Percentiles rank a stretch among this genome's conserved stretches.
These are phyloP conservation scores for Trichomonas vaginalis DNA, from an alignment of 208 protist genomes.

Conservation along the genomic window DNA sequence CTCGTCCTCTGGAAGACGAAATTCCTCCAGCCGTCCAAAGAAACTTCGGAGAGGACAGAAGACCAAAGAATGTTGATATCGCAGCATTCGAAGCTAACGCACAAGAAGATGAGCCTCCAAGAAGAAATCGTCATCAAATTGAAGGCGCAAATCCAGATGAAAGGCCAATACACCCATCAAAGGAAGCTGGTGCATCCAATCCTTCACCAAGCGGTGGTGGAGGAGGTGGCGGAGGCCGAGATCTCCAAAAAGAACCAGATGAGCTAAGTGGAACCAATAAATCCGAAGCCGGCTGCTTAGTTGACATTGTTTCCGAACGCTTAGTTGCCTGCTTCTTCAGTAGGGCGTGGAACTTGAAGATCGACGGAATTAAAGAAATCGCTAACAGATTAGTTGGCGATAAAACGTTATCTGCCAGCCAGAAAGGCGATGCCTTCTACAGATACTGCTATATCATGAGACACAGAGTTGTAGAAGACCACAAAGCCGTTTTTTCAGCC, in stretches of 20 bases:
- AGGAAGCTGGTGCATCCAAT: not conserved
- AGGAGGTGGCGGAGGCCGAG: not conserved
- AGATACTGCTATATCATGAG: not conserved
- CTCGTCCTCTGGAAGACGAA: not conserved
- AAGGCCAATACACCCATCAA: not conserved
- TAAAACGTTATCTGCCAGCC: not conserved
- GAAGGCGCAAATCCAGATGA: not conserved
- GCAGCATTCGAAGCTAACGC: not conserved
- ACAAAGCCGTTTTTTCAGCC: not conserved
- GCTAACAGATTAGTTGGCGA: not conserved
- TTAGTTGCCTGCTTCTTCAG: not conserved
- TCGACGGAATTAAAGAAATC: not conserved
- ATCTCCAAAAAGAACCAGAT: not conserved
- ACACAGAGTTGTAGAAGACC: not conserved
- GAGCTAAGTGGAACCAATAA: not conserved
- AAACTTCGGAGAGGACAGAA: not conserved
- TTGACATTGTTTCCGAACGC: not conserved
- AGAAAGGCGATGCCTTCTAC: not conserved
- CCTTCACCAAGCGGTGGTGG: not conserved
- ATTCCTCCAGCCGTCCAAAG: not conserved
- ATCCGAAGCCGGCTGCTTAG: not conserved
- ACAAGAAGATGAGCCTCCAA: not conserved
- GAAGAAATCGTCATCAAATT: not conserved
- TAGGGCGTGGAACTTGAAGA: not conserved
- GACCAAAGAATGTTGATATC: not conserved